These are phyloP conservation scores for Xylariaceae sp. DNA, from an alignment of 2,329 filamentous ascomycete species.

Conservation along the genomic window DNA sequence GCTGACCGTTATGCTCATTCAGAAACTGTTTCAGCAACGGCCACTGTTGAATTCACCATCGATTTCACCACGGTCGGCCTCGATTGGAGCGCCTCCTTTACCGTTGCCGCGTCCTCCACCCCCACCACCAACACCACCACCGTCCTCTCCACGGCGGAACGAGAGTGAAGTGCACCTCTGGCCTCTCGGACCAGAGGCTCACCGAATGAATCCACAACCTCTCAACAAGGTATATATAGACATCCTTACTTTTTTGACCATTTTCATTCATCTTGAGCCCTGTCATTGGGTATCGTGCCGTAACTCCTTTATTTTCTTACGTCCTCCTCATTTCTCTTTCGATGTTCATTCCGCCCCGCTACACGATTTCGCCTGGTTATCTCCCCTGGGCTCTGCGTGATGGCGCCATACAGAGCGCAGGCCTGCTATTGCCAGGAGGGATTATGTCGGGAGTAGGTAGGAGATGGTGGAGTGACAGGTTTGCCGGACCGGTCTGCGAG, in stretches of 20 bases:
- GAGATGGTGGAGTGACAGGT: conserved; percentile 19
- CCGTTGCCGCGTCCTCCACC: conserved; percentile 19
- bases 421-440: conserved; percentile 10
- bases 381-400: background rate
- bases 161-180: conserved; percentile 32
- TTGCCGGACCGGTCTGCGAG: conserved; percentile 26
- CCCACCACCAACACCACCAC: conserved; percentile 18
- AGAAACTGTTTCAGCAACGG: conserved; percentile 25
- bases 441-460: conserved; percentile 14
- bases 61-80: conserved; percentile 17
- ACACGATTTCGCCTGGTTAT: background rate
- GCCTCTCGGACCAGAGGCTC: conserved; percentile 34
- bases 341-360: background rate
- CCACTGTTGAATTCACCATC: conserved; percentile 21
- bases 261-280: background rate
- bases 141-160: conserved; percentile 27
- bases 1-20: conserved; percentile 12
- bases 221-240: conserved; percentile 40
- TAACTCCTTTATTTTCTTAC: background rate
- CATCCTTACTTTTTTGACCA: background rate
- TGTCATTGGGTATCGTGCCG: background rate
- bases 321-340: background rate
- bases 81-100: conserved; percentile 16
- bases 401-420: conserved; percentile 7
- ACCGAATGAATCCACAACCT: conserved; percentile 44